Base-by-base conservation (phyloP, 2,329 filamentous ascomycete species). In the Beauveria australis region DNA sequence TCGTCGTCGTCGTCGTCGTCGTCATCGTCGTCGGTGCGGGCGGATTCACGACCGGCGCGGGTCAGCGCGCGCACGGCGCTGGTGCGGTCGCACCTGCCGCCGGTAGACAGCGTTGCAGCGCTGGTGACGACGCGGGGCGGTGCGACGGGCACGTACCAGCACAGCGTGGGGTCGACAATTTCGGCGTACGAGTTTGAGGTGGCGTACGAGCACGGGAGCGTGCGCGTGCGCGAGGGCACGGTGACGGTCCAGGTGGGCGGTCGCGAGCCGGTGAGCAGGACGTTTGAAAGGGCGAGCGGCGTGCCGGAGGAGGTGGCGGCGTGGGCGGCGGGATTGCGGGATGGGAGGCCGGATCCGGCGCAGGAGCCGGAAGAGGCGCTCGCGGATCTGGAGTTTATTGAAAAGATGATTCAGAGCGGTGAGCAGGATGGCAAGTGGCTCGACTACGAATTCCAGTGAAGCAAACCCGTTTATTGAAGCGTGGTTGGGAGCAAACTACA, bases 61-160 rank as follows among this genome's bases (percentile, higher is more conserved):
- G 72, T 88, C 3, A 75, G 77, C 19, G 84, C 84, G 0, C 82
- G 83, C 62, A 83, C 84, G 1, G 68, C 74, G 4, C 79, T 83
- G 65, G 72, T 83, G 52, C 78, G 82, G 63, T 69, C 76, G 58
- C 78, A 86, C 66, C 75, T 91, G 9, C 78, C 82, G 5, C 87
- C 88, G 0, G 78, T 88, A 1, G 88, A 91, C 68, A 88, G 86
- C 1, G 74, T 90, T 55, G 81, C 85, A 66, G 84, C 84, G 10
- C 76, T 83, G 2, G 64, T 86, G 43, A 78, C 77, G 67, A 79
- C 83, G 2, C 75, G 75, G 61, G 78, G 76, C 28, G 85, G 85
- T 3, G 77, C 75, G 2, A 76, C 78, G 1, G 87, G 86, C 1
- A 82, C 79, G 5, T 80, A 87, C 53, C 75, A 78, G 59, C 72